Evolutionary conservation across 345 rosid genomes (phyloP).

Genomic region (Mallotus nudiflorus): DNA sequence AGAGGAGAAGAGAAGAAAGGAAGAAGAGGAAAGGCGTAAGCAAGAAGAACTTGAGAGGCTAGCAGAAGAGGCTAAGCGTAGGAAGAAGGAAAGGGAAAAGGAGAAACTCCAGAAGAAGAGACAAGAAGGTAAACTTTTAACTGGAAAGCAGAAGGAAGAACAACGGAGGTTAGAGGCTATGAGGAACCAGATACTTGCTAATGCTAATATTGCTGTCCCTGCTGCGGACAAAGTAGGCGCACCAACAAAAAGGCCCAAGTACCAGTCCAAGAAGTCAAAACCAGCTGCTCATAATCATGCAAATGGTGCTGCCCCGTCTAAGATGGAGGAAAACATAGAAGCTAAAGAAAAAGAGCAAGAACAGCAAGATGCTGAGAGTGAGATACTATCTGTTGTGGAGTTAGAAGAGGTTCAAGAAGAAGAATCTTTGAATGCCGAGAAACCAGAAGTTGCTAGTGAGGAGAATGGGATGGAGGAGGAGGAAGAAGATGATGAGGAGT

Average conservation of each 20-base stretch:
- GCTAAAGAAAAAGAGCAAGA: slow-evolving; percentile 42
- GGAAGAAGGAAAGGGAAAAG: slow-evolving; percentile 84
- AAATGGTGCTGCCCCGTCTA: slow-evolving; percentile 51
- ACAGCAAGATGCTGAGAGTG: slow-evolving; percentile 35
- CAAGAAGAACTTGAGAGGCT: slow-evolving; percentile 86
- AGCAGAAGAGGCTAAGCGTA: slow-evolving; percentile 93
- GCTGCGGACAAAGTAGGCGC: slow-evolving; percentile 50
- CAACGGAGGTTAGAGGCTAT: slow-evolving; percentile 82
- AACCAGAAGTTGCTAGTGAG: slow-evolving; percentile 42
- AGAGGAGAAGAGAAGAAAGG: slow-evolving; percentile 83
- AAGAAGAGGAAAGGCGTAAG: slow-evolving; percentile 81
- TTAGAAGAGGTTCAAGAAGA: slow-evolving; percentile 46
- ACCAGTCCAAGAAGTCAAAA: slow-evolving; percentile 76
- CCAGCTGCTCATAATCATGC: slow-evolving; percentile 54
- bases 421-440: slow-evolving; percentile 39
- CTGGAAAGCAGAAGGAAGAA: slow-evolving; percentile 88
- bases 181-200: slow-evolving; percentile 77
- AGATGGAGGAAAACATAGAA: slow-evolving; percentile 46
- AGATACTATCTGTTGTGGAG: slow-evolving; percentile 42
- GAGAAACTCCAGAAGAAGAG: slow-evolving; percentile 84
- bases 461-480: slow-evolving; percentile 72
- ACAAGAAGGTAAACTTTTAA: slow-evolving; percentile 84
- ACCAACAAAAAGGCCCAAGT: slow-evolving; percentile 70
- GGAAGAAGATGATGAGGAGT: slow-evolving; percentile 80
- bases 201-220: slow-evolving; percentile 41